These are phyloP conservation scores for Lepraria neglecta DNA, from an alignment of 495 filamentous ascomycete genomes.

Conservation along the genomic window DNA sequence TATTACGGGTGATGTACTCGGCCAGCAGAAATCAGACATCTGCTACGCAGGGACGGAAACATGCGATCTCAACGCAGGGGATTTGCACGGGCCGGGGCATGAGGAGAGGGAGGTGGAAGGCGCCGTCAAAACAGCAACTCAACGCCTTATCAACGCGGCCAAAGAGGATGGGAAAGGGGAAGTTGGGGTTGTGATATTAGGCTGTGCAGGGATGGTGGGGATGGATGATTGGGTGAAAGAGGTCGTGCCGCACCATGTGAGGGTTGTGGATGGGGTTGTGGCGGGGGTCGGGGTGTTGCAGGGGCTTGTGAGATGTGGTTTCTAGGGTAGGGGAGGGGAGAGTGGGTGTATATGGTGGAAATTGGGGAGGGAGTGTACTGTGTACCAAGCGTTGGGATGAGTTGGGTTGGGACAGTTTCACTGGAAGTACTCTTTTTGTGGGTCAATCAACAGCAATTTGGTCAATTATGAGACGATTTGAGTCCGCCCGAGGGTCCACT, in stretches of 20 bases:
- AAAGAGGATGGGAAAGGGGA: slow-evolving; percentile 32
- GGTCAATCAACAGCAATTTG: no score
- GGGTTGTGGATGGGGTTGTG: slow-evolving; percentile 78
- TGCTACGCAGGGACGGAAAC: no score
- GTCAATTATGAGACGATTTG: no score
- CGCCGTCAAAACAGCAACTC: slow-evolving; percentile 64
- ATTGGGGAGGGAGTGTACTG: background rate
- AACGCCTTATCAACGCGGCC: slow-evolving; percentile 51
- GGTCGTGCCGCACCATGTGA: slow-evolving; percentile 54
- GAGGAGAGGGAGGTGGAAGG: slow-evolving; percentile 41
- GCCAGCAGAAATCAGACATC: slow-evolving; percentile 31
- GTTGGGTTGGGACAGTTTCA: background rate
- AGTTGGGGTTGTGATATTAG: slow-evolving; percentile 52
- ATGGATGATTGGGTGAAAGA: slow-evolving; percentile 73
- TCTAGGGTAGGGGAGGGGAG: background rate
- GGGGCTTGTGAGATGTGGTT: slow-evolving; percentile 23
- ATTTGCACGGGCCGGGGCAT: slow-evolving; percentile 56
- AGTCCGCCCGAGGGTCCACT: no score
- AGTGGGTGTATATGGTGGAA: background rate
- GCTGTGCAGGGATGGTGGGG: slow-evolving; percentile 86
- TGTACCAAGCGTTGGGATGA: no score
- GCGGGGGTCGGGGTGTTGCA: slow-evolving; percentile 63
- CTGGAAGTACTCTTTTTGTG: no score
- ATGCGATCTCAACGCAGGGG: slow-evolving; percentile 73
- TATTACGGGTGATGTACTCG: slow-evolving; percentile 49